phyloP scores from a whole-genome alignment of 805 yeast species.

The Wickerhamomyces mucosus region DNA sequence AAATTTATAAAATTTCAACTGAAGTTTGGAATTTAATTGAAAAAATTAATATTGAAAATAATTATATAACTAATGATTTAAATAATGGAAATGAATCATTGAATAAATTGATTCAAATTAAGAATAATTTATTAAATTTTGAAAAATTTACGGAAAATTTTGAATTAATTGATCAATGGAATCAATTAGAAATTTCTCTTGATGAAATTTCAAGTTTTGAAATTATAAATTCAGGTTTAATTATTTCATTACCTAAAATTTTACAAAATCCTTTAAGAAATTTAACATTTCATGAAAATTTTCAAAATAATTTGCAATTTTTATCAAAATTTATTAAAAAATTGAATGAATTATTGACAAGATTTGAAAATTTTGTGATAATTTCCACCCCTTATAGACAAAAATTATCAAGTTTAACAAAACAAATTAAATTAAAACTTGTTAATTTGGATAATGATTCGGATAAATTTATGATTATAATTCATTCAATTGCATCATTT shows the following conservation, averaged over 20 bases:
- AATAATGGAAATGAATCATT: no score
- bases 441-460: slow-evolving; percentile 26
- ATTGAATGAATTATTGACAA: slow-evolving; percentile 63
- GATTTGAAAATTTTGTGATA: slow-evolving; percentile 68
- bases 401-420: slow-evolving; percentile 56
- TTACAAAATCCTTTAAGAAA: slow-evolving; percentile 28
- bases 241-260: slow-evolving; percentile 30
- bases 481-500: slow-evolving; percentile 47
- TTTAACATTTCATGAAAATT: slow-evolving; percentile 43
- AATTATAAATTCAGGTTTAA: slow-evolving; percentile 57
- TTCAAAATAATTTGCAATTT: slow-evolving; percentile 29
- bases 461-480: slow-evolving; percentile 24
- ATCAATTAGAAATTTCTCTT: no score
- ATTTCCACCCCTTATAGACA: slow-evolving; percentile 29
- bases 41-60: no score
- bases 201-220: slow-evolving; percentile 68
- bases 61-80: no score
- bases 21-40: no score
- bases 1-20: no score
- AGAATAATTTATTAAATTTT: no score
- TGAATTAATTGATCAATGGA: no score
- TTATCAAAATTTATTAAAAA: slow-evolving; percentile 38
- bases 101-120: no score
- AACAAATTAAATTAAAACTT: slow-evolving; percentile 56
- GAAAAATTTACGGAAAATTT: slow-evolving; percentile 27